phyloP scores from a whole-genome alignment of 768 basidiomycete genomes.

The Rhizopogon vinicolor region DNA sequence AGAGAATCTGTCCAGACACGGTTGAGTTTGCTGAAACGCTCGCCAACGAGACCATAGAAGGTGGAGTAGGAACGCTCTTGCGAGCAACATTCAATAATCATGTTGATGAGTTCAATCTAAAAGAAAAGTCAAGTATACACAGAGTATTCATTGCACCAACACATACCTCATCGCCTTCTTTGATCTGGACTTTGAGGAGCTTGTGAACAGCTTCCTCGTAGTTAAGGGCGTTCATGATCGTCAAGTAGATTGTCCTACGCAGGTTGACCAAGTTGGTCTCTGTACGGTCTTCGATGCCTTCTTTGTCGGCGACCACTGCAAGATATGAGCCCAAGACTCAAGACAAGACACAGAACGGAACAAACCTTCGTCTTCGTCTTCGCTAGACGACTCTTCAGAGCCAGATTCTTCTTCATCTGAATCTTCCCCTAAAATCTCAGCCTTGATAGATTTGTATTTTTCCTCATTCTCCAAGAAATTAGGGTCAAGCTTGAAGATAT shows the following conservation, averaged over 20 bases:
- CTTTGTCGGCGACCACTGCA: slow-evolving; percentile 67
- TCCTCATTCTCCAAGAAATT: slow-evolving; percentile 89
- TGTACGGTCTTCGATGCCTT: slow-evolving; percentile 91
- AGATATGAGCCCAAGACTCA: slow-evolving; percentile 18
- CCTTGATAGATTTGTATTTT: slow-evolving; percentile 87
- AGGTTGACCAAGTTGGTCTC: slow-evolving; percentile 96
- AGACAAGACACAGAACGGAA: slow-evolving; percentile 13
- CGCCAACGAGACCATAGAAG: slow-evolving; percentile 96
- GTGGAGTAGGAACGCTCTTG: slow-evolving; percentile 97
- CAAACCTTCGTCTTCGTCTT: slow-evolving; percentile 52
- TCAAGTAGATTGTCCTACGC: slow-evolving; percentile 90
- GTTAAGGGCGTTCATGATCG: slow-evolving; percentile 98
- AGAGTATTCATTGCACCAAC: neutral
- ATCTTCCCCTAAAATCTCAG: slow-evolving; percentile 90
- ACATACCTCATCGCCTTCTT: slow-evolving; percentile 90
- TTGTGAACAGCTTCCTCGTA: slow-evolving; percentile 99
- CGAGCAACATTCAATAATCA: slow-evolving; percentile 99
- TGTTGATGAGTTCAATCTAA: slow-evolving; percentile 95
- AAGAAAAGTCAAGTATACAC: neutral
- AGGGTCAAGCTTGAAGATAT: slow-evolving; percentile 93
- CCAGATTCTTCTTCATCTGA: slow-evolving; percentile 67
- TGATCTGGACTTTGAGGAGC: slow-evolving; percentile 85
- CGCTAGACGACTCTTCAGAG: slow-evolving; percentile 60
- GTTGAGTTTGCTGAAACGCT: slow-evolving; percentile 95
- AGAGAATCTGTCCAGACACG: slow-evolving; percentile 89